These are phyloP conservation scores for Hyphopichia fennica DNA, from an alignment of 1,139 yeast genomes.

Conservation along the genomic window DNA sequence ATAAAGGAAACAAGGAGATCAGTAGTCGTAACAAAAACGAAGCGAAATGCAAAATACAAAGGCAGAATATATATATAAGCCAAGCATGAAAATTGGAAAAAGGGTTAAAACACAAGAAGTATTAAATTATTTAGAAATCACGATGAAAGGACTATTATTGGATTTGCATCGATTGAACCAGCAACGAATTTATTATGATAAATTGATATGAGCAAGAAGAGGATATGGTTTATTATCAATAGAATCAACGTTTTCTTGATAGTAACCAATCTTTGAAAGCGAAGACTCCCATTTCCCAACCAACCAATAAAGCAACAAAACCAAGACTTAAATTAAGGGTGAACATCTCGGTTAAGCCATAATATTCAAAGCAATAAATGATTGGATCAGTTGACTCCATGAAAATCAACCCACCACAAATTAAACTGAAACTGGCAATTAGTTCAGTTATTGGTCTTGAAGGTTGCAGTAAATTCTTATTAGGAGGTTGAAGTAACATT, in stretches of 20 bases:
- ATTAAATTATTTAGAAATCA: too few relatives aligned
- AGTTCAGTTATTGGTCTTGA: constrained; percentile 78
- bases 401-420: constrained; percentile 88
- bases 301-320: constrained; percentile 74
- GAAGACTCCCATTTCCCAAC: constrained; percentile 78
- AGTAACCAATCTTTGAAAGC: constrained; percentile 57
- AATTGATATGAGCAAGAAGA: not conserved
- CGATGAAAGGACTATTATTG: too few relatives aligned
- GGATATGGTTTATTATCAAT: not conserved
- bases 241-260: not conserved
- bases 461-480: constrained; percentile 40
- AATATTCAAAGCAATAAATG: constrained; percentile 76
- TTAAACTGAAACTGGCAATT: constrained; percentile 69
- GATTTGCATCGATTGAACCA: too few relatives aligned
- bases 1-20: too few relatives aligned
- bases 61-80: too few relatives aligned
- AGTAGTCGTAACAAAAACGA: too few relatives aligned
- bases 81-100: too few relatives aligned
- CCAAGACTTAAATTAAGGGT: constrained; percentile 86
- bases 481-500: constrained; percentile 52
- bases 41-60: too few relatives aligned
- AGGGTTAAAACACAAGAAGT: too few relatives aligned
- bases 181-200: too few relatives aligned
- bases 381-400: constrained; percentile 91
- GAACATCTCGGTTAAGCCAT: constrained; percentile 88